Conservation (phyloP, 495 filamentous ascomycete genomes). For the Glonium stellatum region DNA sequence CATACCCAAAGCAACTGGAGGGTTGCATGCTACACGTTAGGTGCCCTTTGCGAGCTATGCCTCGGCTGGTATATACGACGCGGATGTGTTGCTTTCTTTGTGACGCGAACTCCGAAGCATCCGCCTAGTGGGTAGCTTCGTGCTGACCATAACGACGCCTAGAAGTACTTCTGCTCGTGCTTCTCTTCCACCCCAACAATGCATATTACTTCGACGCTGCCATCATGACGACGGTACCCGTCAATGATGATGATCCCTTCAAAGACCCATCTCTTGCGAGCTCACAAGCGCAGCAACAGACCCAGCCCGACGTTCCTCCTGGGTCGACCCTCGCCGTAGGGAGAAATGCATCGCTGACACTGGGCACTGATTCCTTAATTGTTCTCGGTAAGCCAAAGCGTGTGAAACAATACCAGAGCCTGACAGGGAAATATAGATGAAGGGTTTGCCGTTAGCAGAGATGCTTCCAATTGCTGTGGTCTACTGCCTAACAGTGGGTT, state of each 20-base stretch:
- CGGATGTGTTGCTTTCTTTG: conserved; percentile 4
- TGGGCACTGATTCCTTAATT: conserved; percentile 58
- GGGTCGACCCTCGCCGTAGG: conserved; percentile 46
- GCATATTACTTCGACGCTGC: conserved; percentile 17
- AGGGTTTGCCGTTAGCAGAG: conserved; percentile 35
- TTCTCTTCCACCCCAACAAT: conserved; percentile 2
- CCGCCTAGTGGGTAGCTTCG: background rate
- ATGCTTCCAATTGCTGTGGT: conserved; percentile 41
- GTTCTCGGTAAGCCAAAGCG: conserved; percentile 47
- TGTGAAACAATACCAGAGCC: conserved; percentile 3
- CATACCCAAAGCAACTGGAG: too few species aligned
- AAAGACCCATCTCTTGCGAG: conserved; percentile 35
- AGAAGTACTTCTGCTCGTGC: background rate
- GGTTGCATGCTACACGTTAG: background rate
- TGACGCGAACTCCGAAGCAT: conserved; percentile 2
- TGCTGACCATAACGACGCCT: conserved; percentile 7
- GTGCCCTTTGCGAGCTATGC: background rate
- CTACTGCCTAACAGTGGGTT: conserved; percentile 39
- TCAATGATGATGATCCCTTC: conserved; percentile 36
- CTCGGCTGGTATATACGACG: conserved; percentile 3
- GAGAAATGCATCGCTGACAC: conserved; percentile 53
- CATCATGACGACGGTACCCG: conserved; percentile 28
- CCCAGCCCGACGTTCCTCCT: conserved; percentile 27
- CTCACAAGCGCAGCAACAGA: conserved; percentile 23
- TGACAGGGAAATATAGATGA: conserved; percentile 41